Conservation (phyloP, 305 asterid genomes). For the Euphrasia arctica region DNA sequence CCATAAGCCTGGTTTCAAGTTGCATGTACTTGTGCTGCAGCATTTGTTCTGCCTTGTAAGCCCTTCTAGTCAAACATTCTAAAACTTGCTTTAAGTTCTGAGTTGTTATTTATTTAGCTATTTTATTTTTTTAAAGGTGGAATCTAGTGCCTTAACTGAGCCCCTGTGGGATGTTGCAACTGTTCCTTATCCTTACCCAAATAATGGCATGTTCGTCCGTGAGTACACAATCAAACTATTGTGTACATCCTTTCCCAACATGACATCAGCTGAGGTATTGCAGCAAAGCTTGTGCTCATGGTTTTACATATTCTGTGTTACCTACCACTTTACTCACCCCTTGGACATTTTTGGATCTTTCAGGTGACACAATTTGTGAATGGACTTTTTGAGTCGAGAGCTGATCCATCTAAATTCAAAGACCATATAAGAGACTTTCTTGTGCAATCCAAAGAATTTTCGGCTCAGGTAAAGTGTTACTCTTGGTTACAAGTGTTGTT, state of each 20-base stretch:
- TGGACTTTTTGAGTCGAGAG: conserved; percentile 78
- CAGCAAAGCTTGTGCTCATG: conserved; percentile 1
- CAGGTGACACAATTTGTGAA: conserved; percentile 91
- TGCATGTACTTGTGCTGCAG: conserved; percentile 86
- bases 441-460: conserved; percentile 91
- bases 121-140: conserved; percentile 45
- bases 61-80: too few relatives aligned
- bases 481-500: conserved; percentile 3
- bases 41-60: conserved; percentile 85
- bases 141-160: conserved; percentile 66
- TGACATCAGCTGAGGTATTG: conserved; percentile 80
- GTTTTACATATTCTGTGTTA: neutral
- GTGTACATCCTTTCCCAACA: conserved; percentile 92
- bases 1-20: conserved; percentile 95
- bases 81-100: too few relatives aligned
- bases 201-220: conserved; percentile 63
- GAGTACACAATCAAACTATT: conserved; percentile 88
- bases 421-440: conserved; percentile 90
- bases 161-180: conserved; percentile 86
- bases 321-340: neutral
- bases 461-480: conserved; percentile 73
- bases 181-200: conserved; percentile 64
- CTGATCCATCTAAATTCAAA: conserved; percentile 69
- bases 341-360: conserved; percentile 8
- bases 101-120: neutral